Evolutionary conservation across 257 asterid genomes (phyloP).

Genomic region (Gardenia jasminoides): DNA sequence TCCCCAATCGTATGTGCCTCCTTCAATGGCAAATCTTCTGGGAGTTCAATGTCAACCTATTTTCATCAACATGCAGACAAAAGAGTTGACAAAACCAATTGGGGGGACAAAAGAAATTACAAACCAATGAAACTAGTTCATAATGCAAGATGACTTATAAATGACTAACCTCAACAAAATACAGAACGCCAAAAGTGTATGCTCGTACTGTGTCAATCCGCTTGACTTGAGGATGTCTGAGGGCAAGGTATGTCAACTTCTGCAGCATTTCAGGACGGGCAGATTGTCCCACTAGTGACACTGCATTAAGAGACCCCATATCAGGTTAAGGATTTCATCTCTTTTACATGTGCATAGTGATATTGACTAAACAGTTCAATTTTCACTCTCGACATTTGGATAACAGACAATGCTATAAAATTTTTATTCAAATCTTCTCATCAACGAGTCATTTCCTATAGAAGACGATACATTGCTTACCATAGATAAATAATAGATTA

Average conservation of each 20-base stretch:
- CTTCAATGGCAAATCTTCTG: conserved; percentile 76
- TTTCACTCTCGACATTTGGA: neutral
- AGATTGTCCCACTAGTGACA: conserved; percentile 77
- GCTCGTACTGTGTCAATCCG: conserved; percentile 93
- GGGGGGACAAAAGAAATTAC: neutral
- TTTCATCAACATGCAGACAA: neutral
- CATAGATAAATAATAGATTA: neutral
- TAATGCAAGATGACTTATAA: too few species aligned
- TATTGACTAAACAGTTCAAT: neutral
- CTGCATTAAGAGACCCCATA: conserved; percentile 35
- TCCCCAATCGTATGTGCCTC: conserved; percentile 90
- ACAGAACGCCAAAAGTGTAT: conserved; percentile 84
- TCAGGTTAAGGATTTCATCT: neutral
- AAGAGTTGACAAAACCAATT: neutral
- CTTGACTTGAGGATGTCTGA: conserved; percentile 76
- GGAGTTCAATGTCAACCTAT: conserved; percentile 89
- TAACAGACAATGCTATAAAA: neutral
- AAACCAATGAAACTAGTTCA: neutral
- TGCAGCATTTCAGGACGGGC: conserved; percentile 79
- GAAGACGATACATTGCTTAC: too few species aligned
- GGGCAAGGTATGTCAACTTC: conserved; percentile 75
- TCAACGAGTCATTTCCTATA: neutral
- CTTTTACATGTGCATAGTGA: neutral
- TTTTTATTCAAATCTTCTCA: neutral
- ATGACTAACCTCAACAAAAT: conserved; percentile 84